Evolutionary conservation across 192 early-diverging fungal species (phyloP).

Genomic region (Linnemannia exigua): DNA sequence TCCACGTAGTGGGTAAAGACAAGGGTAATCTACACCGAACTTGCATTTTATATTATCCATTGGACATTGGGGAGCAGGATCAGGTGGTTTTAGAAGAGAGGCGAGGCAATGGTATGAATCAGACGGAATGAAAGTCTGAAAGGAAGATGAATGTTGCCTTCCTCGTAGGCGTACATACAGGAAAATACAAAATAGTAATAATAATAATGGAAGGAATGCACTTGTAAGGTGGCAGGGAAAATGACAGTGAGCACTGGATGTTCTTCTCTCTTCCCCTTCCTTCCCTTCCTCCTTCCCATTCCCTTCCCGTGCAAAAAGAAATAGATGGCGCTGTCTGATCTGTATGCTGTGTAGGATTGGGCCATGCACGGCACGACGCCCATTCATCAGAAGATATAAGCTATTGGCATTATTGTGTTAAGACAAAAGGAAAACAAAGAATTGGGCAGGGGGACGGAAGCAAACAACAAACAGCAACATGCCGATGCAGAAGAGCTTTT

Average conservation of each 20-base stretch:
- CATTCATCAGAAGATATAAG: background rate
- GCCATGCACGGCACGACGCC: background rate
- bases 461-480: background rate
- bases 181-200: background rate
- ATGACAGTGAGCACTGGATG: background rate
- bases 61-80: too few relatives aligned
- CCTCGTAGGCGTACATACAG: background rate
- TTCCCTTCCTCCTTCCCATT: background rate
- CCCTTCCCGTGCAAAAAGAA: conserved; percentile 3
- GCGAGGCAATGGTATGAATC: background rate
- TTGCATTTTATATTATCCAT: too few relatives aligned
- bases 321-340: background rate
- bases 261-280: background rate
- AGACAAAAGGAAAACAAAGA: background rate
- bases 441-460: background rate
- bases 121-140: background rate
- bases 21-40: too few relatives aligned
- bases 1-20: too few relatives aligned
- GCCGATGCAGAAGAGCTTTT: background rate
- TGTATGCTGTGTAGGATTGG: background rate
- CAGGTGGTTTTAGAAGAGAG: background rate
- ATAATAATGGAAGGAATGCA: background rate
- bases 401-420: background rate
- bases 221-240: background rate
- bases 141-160: background rate